A percentile compares a stretch with the other conserved stretches of the same genome.
Conservation (phyloP, 2,329 filamentous ascomycete genomes). For the Aureobasidium sp. region DNA sequence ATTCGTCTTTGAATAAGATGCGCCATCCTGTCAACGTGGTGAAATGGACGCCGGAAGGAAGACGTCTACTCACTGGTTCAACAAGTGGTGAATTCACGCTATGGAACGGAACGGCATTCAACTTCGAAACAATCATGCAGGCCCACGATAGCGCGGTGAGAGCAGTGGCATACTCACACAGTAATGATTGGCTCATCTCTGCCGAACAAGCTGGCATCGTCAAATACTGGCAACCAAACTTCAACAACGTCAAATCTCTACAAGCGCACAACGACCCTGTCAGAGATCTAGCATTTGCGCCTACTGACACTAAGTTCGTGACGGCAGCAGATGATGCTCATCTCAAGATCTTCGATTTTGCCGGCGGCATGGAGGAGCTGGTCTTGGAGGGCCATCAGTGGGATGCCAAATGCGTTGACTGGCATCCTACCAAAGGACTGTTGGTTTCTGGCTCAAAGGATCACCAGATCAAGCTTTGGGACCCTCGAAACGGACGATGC, state of each 20-base stretch:
- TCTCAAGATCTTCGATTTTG: slow-evolving; percentile 95
- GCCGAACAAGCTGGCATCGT: slow-evolving; percentile 91
- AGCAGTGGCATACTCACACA: slow-evolving; percentile 81
- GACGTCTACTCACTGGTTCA: slow-evolving; percentile 81
- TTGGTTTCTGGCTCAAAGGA: slow-evolving; percentile 96
- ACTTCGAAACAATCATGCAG: slow-evolving; percentile 99
- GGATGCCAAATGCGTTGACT: slow-evolving; percentile 96
- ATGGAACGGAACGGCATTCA: slow-evolving; percentile 98
- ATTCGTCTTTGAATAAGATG: slow-evolving; percentile 97
- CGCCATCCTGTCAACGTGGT: slow-evolving; percentile 97
- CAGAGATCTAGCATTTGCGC: slow-evolving; percentile 84
- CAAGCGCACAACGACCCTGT: slow-evolving; percentile 86
- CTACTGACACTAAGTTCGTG: slow-evolving; percentile 91
- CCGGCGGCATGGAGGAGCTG: slow-evolving; percentile 74
- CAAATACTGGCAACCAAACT: slow-evolving; percentile 99
- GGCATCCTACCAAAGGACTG: slow-evolving; percentile 91
- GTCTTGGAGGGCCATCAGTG: slow-evolving; percentile 89
- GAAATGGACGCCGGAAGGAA: slow-evolving; percentile 93
- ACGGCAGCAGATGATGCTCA: slow-evolving; percentile 91
- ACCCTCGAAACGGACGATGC: slow-evolving; percentile 83
- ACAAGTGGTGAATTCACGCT: slow-evolving; percentile 97
- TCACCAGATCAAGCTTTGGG: slow-evolving; percentile 95
- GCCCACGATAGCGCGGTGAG: slow-evolving; percentile 86
- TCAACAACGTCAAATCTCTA: slow-evolving; percentile 96
- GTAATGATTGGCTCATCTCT: slow-evolving; percentile 93